Base-by-base conservation (phyloP, 2,329 filamentous ascomycete species). In the Fusarium newnesense region DNA sequence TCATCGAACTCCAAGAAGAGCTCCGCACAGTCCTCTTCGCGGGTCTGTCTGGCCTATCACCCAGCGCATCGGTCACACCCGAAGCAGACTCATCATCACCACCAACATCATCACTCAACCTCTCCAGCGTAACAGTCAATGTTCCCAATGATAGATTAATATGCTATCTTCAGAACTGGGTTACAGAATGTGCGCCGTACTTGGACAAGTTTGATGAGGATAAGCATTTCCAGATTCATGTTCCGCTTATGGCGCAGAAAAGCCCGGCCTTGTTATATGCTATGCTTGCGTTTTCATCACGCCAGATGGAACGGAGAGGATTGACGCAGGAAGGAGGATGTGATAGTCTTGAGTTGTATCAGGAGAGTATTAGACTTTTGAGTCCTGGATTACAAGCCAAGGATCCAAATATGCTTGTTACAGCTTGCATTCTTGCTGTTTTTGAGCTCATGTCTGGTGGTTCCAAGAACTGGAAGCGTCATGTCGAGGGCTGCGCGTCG, bases 171-270 rank as follows among this genome's bases (percentile, higher is more conserved):
- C 83, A 85, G 46, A 85, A 87, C 49, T 89, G 87, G 77, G 83
- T 89, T 28, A 83, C 84, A 3, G 84, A 88, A 63, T 84, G 88
- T 44, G 87, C 87, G 7, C 84, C 79, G 2, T 77, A 79, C 32
- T 69, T 90, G 7, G 88, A 90, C 73, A 90, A 88, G 78, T 89
- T 89, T 58, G 88, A 90, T 65, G 81, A 83, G 34, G 80, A 85
- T 19, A 84, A 85, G 18, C 84, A 85, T 49, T 90, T 90, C 73
- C 85, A 86, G 24, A 84, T 86, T 2, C 83, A 86, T 16, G 80
- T 90, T 6, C 85, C 87, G 0, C 78, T 86, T 5, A 78, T 89
- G 36, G 86, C 87, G 2, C 83, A 84, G 46, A 81, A 79, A 30
- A 85, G 85, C 30, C 80, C 83, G 0, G 80, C 85, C 30, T 71